A percentile compares a stretch with the other conserved stretches of the same genome.
These are phyloP conservation scores for Diaporthe ilicicola DNA, from an alignment of 2,329 filamentous ascomycete species.

Conservation along the genomic window DNA sequence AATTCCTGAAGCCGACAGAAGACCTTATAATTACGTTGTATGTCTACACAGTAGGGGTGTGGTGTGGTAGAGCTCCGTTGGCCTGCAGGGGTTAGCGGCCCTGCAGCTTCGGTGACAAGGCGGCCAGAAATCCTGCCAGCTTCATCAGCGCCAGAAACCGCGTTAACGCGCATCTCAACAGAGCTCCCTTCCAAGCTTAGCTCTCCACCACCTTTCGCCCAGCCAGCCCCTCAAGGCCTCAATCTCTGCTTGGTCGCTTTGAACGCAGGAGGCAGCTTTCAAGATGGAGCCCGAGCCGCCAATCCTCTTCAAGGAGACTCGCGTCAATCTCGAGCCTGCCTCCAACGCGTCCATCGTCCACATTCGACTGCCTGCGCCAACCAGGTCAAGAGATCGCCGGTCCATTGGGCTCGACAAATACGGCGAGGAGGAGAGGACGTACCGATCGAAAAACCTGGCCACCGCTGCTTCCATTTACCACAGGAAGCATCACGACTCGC, in stretches of 20 bases:
- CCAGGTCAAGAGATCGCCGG: slow-evolving; percentile 37
- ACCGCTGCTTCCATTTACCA: slow-evolving; percentile 86
- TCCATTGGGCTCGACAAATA: slow-evolving; percentile 50
- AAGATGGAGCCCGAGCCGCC: slow-evolving; percentile 71
- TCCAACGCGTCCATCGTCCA: slow-evolving; percentile 75
- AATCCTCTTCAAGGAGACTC: slow-evolving; percentile 85
- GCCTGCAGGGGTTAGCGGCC: neutral
- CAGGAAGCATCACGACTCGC: slow-evolving; percentile 76
- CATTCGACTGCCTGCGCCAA: slow-evolving; percentile 68
- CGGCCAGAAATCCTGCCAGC: slow-evolving; percentile 40
- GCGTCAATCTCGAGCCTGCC: slow-evolving; percentile 80
- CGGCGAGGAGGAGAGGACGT: slow-evolving; percentile 76
- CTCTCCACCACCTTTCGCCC: neutral
- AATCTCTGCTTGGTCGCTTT: neutral
- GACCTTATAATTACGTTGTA: too few species aligned
- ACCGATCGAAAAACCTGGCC: slow-evolving; percentile 77
- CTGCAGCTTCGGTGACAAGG: slow-evolving; percentile 16
- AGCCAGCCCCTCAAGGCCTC: neutral
- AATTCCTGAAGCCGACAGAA: too few species aligned
- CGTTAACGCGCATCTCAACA: slow-evolving; percentile 14
- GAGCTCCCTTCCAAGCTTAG: slow-evolving; percentile 17
- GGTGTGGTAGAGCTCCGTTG: neutral
- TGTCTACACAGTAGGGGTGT: neutral
- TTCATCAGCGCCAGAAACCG: slow-evolving; percentile 10
- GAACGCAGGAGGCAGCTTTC: slow-evolving; percentile 29